phyloP scores from a whole-genome alignment of 352 stramenopile genomes.

The Globisporangium irregulare region DNA sequence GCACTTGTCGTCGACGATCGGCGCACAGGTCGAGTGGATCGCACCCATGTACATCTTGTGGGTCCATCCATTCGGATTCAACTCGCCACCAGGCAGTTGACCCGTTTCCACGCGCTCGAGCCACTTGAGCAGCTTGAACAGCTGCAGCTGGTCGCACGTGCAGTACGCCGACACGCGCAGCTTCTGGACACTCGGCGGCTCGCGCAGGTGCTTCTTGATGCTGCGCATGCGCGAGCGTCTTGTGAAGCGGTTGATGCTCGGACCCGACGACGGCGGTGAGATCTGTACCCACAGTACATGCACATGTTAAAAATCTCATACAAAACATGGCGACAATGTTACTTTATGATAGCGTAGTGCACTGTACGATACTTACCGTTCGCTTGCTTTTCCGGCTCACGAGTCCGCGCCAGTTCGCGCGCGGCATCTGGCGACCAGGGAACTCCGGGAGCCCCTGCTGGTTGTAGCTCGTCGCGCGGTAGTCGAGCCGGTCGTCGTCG shows the following conservation, averaged over 20 bases:
- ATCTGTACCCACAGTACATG: constrained; percentile 14
- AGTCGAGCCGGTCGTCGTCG: constrained; percentile 39
- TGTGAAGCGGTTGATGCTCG: constrained; percentile 71
- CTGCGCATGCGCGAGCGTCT: constrained; percentile 77
- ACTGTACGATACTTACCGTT: constrained; percentile 16
- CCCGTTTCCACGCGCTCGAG: constrained; percentile 77
- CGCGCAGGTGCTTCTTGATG: constrained; percentile 79
- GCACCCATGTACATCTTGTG: constrained; percentile 89
- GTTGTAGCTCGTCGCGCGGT: constrained; percentile 40
- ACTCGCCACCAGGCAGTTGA: constrained; percentile 68
- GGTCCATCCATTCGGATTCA: constrained; percentile 74
- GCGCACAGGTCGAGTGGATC: constrained; percentile 72
- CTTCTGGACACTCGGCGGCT: constrained; percentile 69
- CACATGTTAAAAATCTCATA: not conserved
- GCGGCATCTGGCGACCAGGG: constrained; percentile 31
- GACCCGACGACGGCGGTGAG: constrained; percentile 30
- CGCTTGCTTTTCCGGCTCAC: constrained; percentile 48
- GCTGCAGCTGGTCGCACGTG: constrained; percentile 75
- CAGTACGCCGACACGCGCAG: constrained; percentile 84
- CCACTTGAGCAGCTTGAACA: constrained; percentile 89
- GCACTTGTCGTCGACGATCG: constrained; percentile 39
- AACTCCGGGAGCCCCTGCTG: constrained; percentile 21
- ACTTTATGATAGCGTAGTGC: not conserved
- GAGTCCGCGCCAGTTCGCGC: constrained; percentile 57
- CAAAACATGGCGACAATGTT: not conserved